Evolutionary conservation across 805 yeast species (phyloP), one percentile per base, ranked within the genome.

Genomic region (Wickerhamomyces subpelliculosus): DNA sequence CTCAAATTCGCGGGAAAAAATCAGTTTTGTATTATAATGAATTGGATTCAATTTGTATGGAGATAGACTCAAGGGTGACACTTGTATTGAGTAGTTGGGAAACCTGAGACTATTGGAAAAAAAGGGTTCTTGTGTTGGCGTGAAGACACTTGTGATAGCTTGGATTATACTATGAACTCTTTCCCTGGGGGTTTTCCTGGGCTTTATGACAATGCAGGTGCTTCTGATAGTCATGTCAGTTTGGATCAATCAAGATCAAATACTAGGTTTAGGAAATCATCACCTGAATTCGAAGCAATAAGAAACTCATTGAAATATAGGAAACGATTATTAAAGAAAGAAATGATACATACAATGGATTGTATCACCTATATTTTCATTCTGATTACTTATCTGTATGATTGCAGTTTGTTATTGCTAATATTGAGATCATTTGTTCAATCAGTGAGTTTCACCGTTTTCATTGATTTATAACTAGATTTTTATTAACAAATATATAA

Each of bases 101-200:
- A n/a, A n/a, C n/a, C n/a, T n/a, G n/a, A n/a, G n/a, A n/a, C n/a
- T n/a, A n/a, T n/a, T n/a, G n/a, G n/a, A n/a, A n/a, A n/a, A n/a
- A n/a, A n/a, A n/a, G n/a, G n/a, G n/a, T n/a, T n/a, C n/a, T n/a
- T n/a, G n/a, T n/a, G n/a, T n/a, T n/a, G n/a, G n/a, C n/a, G n/a
- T n/a, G n/a, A n/a, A n/a, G n/a, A n/a, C n/a, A n/a, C n/a, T n/a
- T n/a, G n/a, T n/a, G n/a, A n/a, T n/a, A n/a, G n/a, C n/a, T n/a
- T n/a, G n/a, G n/a, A n/a, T n/a, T n/a, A n/a, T n/a, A n/a, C n/a
- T n/a, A 51, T 49, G 55, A 49, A 47, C 21, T 32, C 31, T 19
- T 42, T 48, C n/a, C 54, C 55, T 3, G 55, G 55, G 9, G 49
- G 45, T 3, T 49, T 49, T 26, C 50, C 51, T 1, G 47, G 43